Conservation (phyloP, 2,329 filamentous ascomycete species). For the Aureobasidium mangrovei region DNA sequence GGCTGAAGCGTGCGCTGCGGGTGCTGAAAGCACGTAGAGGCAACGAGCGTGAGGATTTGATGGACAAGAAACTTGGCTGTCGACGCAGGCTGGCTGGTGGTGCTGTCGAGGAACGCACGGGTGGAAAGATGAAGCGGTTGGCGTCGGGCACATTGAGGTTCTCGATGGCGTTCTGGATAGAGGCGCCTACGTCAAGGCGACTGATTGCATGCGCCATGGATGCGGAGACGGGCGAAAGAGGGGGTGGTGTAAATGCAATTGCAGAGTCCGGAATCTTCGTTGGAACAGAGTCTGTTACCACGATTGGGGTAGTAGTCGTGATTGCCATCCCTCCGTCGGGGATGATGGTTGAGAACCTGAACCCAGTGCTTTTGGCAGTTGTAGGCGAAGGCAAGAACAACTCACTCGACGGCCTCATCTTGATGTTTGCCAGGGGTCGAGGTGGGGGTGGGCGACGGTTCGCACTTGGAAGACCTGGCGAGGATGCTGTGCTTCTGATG, state of each 20-base stretch:
- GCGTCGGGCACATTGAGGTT: conserved; percentile 6
- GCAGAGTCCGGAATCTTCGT: too few species aligned
- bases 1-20: not conserved
- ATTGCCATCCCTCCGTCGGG: not conserved
- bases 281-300: too few species aligned
- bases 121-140: conserved; percentile 7
- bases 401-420: conserved; percentile 8
- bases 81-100: conserved; percentile 2
- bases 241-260: not conserved
- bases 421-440: not conserved
- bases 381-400: conserved; percentile 7
- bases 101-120: conserved; percentile 3
- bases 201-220: conserved; percentile 1
- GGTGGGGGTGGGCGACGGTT: not conserved
- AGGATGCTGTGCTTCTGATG: not conserved
- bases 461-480: not conserved
- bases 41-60: conserved; percentile 1
- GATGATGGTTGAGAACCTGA: not conserved
- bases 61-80: not conserved
- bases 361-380: not conserved
- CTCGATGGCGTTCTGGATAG: not conserved
- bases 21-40: not conserved
- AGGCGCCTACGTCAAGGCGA: conserved; percentile 1
- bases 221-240: not conserved
- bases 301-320: not conserved